Evolutionary conservation across 208 protist genomes (phyloP), one percentile per base, ranked within the genome.

Genomic region (Trypanosomatidae sp.): DNA sequence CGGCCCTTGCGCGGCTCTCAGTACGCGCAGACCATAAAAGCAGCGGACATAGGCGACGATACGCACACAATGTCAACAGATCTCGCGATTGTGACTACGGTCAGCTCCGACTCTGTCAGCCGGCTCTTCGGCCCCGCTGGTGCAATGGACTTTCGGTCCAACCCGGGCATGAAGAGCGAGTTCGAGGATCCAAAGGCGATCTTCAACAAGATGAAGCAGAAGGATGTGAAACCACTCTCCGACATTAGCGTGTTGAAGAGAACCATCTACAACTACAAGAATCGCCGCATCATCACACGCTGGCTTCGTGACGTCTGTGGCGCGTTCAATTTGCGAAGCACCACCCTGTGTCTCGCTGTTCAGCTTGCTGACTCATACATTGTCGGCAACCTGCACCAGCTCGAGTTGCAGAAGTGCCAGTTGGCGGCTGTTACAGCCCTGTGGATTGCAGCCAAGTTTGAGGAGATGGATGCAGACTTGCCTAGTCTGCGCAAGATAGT

Each of bases 401-500:
- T 96, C n/a, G 80, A 80, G 52, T 64, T 94, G 47, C 80, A 91
- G 49, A 76, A 83, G 62, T 96, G 91, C 70, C 91, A 96, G 79
- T 71, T 96, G n/a, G 83, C 82, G 15, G 91, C 91, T 30, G 79
- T 92, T 22, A 90, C 91, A 13, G 83, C 77, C 15, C 73, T 96
- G 15, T 96, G 91, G 91, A 84, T 94, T 46, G 87, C 91, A 5
- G 85, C 91, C 36, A 96, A 96, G 76, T 96, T 94, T 73, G 91
- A 96, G 69, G 89, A 96, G 65, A 87, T 93, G 81, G 87, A 94
- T 56, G 68, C 75, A 15, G 83, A 87, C 69, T 67, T 96, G 36
- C 91, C 88, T 2, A 82, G 62, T 30, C 71, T 94, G 59, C 78
- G 74, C 25, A 87, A 88, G 69, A 81, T 96, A 28, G 87, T 93